Percentiles rank a stretch among this genome's conserved stretches.
These are phyloP conservation scores for Rossbeevera mucosa DNA, from an alignment of 768 basidiomycete species.

Conservation along the genomic window DNA sequence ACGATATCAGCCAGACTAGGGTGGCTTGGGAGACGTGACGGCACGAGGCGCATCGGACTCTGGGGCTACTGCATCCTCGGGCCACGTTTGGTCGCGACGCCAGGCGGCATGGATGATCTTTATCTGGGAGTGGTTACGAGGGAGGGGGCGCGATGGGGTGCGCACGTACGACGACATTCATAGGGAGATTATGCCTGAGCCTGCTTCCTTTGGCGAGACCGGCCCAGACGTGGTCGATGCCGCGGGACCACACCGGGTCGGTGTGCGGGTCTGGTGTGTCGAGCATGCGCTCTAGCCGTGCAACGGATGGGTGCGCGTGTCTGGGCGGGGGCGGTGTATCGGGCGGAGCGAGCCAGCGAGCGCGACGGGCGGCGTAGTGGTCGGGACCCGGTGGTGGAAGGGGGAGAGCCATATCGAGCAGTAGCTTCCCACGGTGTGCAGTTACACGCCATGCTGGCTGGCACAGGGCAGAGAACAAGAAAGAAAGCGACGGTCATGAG, in stretches of 20 bases:
- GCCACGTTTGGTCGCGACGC: slow-evolving; percentile 77
- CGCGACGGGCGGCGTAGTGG: slow-evolving; percentile 58
- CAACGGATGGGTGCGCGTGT: slow-evolving; percentile 38
- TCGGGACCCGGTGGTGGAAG: slow-evolving; percentile 62
- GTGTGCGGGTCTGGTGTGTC: slow-evolving; percentile 42
- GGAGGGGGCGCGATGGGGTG: background rate
- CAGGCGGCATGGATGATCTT: slow-evolving; percentile 71
- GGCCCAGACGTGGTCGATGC: slow-evolving; percentile 59
- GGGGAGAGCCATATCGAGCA: slow-evolving; percentile 23
- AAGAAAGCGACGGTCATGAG: slow-evolving; percentile 15
- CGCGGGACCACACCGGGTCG: slow-evolving; percentile 53
- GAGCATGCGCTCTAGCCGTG: slow-evolving; percentile 50
- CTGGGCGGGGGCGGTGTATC: slow-evolving; percentile 12
- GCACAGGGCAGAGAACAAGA: background rate
- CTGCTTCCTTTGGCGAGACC: slow-evolving; percentile 54
- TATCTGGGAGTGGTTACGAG: slow-evolving; percentile 42
- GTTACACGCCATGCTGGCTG: background rate
- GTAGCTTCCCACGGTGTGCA: slow-evolving; percentile 13
- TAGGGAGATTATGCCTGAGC: slow-evolving; percentile 58
- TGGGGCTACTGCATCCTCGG: slow-evolving; percentile 53
- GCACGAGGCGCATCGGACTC: slow-evolving; percentile 51
- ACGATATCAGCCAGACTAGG: slow-evolving; percentile 1
- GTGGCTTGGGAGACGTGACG: slow-evolving; percentile 1
- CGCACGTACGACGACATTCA: slow-evolving; percentile 56
- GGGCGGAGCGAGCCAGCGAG: slow-evolving; percentile 50